Conservation (phyloP, 2,329 filamentous ascomycete species). For the Aspergillus floridensis region DNA sequence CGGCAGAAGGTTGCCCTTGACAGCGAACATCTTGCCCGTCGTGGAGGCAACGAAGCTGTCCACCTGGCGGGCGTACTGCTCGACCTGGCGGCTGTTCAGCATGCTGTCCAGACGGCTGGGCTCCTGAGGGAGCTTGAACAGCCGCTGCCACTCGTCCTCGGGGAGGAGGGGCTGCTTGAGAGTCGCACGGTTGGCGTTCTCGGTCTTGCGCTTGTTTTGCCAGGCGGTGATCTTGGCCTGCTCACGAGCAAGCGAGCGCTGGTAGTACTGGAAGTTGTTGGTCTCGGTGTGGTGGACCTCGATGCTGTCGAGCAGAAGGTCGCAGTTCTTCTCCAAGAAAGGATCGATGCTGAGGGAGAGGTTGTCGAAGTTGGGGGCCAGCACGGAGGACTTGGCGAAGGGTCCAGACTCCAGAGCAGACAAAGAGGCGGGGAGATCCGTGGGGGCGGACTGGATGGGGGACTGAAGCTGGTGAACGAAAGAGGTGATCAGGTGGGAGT, state of each 20-base stretch:
- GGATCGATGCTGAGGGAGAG: conserved; percentile 94
- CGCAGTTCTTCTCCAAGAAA: conserved; percentile 97
- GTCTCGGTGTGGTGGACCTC: conserved; percentile 97
- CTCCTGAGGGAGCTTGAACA: conserved; percentile 97
- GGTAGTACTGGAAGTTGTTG: conserved; percentile 99
- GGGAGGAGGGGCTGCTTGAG: conserved; percentile 87
- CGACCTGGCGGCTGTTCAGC: conserved; percentile 91
- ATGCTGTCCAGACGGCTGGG: conserved; percentile 90
- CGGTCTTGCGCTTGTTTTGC: conserved; percentile 94
- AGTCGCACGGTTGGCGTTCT: conserved; percentile 80
- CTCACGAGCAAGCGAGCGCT: conserved; percentile 87
- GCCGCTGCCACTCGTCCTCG: conserved; percentile 95
- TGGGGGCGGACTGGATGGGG: conserved; percentile 62
- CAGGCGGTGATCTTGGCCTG: conserved; percentile 95
- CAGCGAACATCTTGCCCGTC: conserved; percentile 96
- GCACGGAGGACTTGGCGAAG: conserved; percentile 58
- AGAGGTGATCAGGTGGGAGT: conserved; percentile 93
- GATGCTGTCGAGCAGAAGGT: conserved; percentile 92
- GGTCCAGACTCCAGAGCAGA: conserved; percentile 69
- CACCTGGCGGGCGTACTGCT: conserved; percentile 96
- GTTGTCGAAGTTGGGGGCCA: conserved; percentile 84
- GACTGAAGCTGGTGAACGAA: conserved; percentile 89
- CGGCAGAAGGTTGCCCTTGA: conserved; percentile 67
- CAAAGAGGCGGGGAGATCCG: conserved; percentile 75
- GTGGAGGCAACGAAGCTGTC: conserved; percentile 92